Percentiles rank a stretch among this genome's conserved stretches.
These are phyloP conservation scores for Beauveria caledonica DNA, from an alignment of 2,329 filamentous ascomycete species.

Conservation along the genomic window DNA sequence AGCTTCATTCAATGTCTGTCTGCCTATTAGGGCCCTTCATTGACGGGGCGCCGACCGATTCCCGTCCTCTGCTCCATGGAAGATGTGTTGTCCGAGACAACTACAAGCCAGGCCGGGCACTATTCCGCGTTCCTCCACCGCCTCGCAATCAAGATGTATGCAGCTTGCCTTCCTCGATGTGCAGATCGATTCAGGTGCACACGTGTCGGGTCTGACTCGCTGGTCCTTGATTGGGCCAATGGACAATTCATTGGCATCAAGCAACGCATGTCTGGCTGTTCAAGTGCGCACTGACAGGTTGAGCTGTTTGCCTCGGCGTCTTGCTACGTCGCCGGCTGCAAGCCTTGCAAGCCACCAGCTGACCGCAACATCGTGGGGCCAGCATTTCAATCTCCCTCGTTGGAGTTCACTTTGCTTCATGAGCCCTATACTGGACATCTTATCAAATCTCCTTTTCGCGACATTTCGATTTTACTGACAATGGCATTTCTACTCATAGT, in stretches of 20 bases:
- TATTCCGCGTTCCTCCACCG: not conserved
- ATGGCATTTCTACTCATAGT: constrained; percentile 30
- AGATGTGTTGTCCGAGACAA: not conserved
- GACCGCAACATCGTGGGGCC: not conserved
- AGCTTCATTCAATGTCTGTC: not conserved
- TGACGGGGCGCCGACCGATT: not conserved
- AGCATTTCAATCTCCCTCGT: not conserved
- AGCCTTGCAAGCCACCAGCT: not conserved
- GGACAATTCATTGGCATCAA: not conserved
- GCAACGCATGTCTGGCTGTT: not conserved
- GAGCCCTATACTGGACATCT: constrained; percentile 11
- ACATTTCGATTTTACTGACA: not conserved
- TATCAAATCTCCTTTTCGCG: constrained; percentile 16
- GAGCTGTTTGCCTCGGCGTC: not conserved
- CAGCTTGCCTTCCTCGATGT: not conserved
- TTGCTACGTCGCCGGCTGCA: too few species aligned
- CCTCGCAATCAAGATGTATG: not conserved
- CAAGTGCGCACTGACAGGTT: not conserved
- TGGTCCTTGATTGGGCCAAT: not conserved
- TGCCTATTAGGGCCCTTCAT: not conserved
- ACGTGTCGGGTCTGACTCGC: not conserved
- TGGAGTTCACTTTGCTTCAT: not conserved
- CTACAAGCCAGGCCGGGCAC: not conserved
- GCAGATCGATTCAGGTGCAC: not conserved
- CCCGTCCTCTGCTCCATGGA: not conserved